These are phyloP conservation scores for Amborella trichopoda DNA, from an alignment of 164 flowering plant genomes.

Conservation along the genomic window DNA sequence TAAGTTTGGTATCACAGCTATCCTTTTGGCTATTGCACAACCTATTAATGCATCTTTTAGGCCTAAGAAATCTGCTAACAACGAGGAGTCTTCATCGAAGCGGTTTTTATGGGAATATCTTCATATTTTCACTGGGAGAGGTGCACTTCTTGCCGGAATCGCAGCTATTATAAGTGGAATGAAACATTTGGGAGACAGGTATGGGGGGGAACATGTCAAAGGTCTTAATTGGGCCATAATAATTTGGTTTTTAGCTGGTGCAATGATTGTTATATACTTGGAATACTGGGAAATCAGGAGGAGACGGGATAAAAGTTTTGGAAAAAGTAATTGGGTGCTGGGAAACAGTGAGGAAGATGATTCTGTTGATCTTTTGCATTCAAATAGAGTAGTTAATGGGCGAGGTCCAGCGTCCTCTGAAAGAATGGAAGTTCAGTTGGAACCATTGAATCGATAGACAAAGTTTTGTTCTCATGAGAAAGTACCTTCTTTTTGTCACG, in stretches of 20 bases:
- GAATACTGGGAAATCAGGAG: slow-evolving; percentile 45
- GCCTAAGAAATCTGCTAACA: slow-evolving; percentile 56
- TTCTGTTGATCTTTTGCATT: slow-evolving; percentile 55
- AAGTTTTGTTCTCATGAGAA: slow-evolving; percentile 3
- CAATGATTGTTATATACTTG: slow-evolving; percentile 40
- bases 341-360: slow-evolving; percentile 83
- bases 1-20: slow-evolving; percentile 72
- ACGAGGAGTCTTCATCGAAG: slow-evolving; percentile 35
- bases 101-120: slow-evolving; percentile 77
- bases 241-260: slow-evolving; percentile 61
- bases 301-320: slow-evolving; percentile 29
- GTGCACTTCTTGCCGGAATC: slow-evolving; percentile 47
- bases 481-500: slow-evolving; percentile 2
- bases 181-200: slow-evolving; percentile 88
- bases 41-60: slow-evolving; percentile 72
- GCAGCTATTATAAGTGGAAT: slow-evolving; percentile 79
- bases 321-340: slow-evolving; percentile 70
- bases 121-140: slow-evolving; percentile 66
- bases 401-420: slow-evolving; percentile 30
- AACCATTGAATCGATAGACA: slow-evolving; percentile 56
- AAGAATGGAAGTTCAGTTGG: slow-evolving; percentile 84
- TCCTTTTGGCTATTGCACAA: slow-evolving; percentile 59
- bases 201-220: slow-evolving; percentile 53
- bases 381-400: slow-evolving; percentile 20
- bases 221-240: slow-evolving; percentile 71